phyloP scores from a whole-genome alignment of 306 rosid genomes.

The Lagenaria siceraria region DNA sequence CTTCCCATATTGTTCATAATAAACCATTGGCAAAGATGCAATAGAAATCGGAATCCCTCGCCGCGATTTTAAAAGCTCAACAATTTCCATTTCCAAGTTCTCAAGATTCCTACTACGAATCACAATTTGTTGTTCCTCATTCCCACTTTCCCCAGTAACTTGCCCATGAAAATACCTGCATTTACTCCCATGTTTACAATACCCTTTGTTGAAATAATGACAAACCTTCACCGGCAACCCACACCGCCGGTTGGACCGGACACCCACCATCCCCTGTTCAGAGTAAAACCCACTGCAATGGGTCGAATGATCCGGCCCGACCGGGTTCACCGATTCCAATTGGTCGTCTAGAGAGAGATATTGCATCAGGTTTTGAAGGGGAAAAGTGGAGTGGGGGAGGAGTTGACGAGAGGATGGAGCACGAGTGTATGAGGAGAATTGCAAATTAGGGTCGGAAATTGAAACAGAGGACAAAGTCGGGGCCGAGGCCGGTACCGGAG shows the following conservation, averaged over 20 bases:
- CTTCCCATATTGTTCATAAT: conserved; percentile 27
- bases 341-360: conserved; percentile 18
- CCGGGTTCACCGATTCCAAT: conserved; percentile 3
- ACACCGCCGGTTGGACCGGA: too few species aligned
- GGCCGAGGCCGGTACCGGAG: too few species aligned
- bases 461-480: conserved; percentile 16
- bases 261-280: too few species aligned
- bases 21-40: conserved; percentile 34
- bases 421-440: conserved; percentile 12
- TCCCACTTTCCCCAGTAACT: conserved; percentile 10
- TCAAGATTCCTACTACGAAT: conserved; percentile 19
- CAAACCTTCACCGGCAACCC: conserved; percentile 29
- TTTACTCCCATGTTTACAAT: conserved; percentile 32
- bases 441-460: conserved; percentile 20
- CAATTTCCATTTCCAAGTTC: conserved; percentile 25
- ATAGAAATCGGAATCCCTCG: conserved; percentile 30
- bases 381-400: conserved; percentile 17
- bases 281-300: too few species aligned
- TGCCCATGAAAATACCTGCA: conserved; percentile 32
- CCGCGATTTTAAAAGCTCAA: conserved; percentile 32
- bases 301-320: too few species aligned
- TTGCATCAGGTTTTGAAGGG: conserved; percentile 7
- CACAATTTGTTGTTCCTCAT: conserved; percentile 18
- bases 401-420: neutral
- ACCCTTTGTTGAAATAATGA: conserved; percentile 37